phyloP scores from a whole-genome alignment of 2,329 filamentous ascomycete genomes.

The Cordyceps tenuipes region DNA sequence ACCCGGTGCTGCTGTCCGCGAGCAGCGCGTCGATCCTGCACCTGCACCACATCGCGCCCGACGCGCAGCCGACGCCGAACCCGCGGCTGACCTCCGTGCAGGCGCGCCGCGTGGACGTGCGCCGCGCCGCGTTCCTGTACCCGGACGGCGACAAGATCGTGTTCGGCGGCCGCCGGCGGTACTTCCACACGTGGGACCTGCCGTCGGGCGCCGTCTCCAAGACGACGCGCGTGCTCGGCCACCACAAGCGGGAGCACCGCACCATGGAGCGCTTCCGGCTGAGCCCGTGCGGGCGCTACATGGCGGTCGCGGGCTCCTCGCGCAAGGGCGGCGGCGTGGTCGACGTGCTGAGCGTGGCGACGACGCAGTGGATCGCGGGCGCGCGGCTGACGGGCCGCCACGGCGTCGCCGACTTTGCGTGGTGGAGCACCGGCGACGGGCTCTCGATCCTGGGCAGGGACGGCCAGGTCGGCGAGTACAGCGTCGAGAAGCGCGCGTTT shows the following conservation, averaged over 20 bases:
- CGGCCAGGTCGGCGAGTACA: conserved; percentile 87
- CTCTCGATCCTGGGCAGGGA: conserved; percentile 77
- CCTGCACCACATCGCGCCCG: conserved; percentile 79
- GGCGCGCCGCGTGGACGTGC: conserved; percentile 73
- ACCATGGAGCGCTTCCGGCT: conserved; percentile 87
- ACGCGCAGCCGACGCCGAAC: conserved; percentile 68
- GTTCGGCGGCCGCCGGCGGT: conserved; percentile 78
- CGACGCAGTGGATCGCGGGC: conserved; percentile 80
- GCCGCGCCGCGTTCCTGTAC: conserved; percentile 71
- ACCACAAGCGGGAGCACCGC: conserved; percentile 66
- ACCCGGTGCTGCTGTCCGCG: conserved; percentile 82
- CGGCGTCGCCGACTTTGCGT: conserved; percentile 83
- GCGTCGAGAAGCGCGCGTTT: conserved; percentile 58
- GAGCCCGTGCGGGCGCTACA: conserved; percentile 77
- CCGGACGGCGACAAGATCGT: conserved; percentile 71
- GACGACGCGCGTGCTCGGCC: conserved; percentile 65
- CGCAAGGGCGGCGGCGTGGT: conserved; percentile 82
- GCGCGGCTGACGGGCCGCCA: conserved; percentile 73
- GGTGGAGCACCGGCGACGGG: conserved; percentile 81
- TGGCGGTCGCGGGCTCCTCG: conserved; percentile 72
- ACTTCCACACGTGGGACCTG: conserved; percentile 93
- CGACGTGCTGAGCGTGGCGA: conserved; percentile 71
- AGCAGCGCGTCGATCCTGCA: conserved; percentile 78
- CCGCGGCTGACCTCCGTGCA: conserved; percentile 86
- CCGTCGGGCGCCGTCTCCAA: conserved; percentile 75